Base-by-base conservation (phyloP, 202 grass and related monocot genomes). In the Cymbopogon flexuosus region DNA sequence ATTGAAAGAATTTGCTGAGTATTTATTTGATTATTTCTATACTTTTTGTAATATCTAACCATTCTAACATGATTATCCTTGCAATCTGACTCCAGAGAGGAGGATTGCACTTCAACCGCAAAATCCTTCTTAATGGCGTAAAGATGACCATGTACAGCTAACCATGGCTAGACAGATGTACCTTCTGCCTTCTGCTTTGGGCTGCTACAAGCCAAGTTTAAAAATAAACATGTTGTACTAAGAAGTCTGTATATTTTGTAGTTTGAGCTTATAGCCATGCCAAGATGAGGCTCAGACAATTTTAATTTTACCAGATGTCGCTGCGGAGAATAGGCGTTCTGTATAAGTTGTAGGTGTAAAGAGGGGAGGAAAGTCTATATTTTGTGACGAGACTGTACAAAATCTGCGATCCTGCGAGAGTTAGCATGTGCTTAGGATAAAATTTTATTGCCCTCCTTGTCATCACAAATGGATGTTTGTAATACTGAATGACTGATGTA, bases 111-210 rank as follows among this genome's bases (percentile, higher is more conserved):
- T 91, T 80, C 89, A 92, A 62, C 75, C 84, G 23, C 77, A 82
- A 15, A 89, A 87, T 79, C 85, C 83, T 79, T 88, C 87, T 37
- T 93, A 88, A 86, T 84, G 89, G 83, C 80, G 45, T 59, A 82
- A 78, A 64, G 84, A 90, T 85, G 90, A 92, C 64, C 72, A 72
- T 97, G 91, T 93, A 93, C 91, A 93, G 91, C 94, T 95, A 95
- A 95, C 93, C 84, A 89, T 82, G 87, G 91, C 87, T 90, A 89
- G 87, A 85, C 72, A 87, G 84, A 88, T 78, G 67, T 67, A 84
- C 76, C 78, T 78, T 74, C 51, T 58, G 45, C 79, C 79, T 80
- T 80, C 71, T 86, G 62, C 79, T 92, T 83, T 89, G 75, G 79
- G 86, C 70, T 88, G 78, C 76, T 89, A 71, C 85, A 86, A 85